phyloP scores from a whole-genome alignment of 768 basidiomycete genomes.

The Lentinula raphanica region DNA sequence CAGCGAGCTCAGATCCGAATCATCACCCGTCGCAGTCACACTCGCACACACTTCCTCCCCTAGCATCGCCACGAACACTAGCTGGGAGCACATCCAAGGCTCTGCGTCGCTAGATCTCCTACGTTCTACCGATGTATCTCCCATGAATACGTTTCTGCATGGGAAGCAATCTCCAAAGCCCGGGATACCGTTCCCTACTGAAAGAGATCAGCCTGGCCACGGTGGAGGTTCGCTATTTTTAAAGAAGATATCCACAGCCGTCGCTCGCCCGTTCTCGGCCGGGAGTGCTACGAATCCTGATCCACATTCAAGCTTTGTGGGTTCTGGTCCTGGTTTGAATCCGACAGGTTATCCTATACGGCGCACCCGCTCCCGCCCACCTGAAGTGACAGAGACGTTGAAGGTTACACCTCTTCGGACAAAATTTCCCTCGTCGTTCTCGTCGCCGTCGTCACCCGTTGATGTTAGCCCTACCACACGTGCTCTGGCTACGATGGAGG shows the following conservation, averaged over 20 bases:
- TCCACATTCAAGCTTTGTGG: background rate
- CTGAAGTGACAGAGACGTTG: background rate
- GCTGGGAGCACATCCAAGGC: background rate
- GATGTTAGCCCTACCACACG: background rate
- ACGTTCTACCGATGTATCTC: background rate
- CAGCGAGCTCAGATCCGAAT: background rate
- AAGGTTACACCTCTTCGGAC: background rate
- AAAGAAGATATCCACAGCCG: background rate
- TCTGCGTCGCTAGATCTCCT: conserved; percentile 1
- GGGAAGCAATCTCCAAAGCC: background rate
- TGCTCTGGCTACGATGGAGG: background rate
- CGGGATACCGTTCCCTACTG: conserved; percentile 1
- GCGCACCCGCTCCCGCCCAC: background rate
- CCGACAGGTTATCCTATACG: background rate
- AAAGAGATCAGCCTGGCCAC: background rate
- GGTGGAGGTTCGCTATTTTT: background rate
- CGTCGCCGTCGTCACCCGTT: background rate
- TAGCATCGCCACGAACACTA: background rate
- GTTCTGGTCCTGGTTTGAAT: background rate
- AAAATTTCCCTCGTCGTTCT: background rate
- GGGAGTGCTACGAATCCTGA: background rate
- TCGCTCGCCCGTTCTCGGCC: background rate
- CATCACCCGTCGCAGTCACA: background rate
- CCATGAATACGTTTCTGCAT: background rate
- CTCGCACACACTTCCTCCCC: background rate